Conservation (phyloP, 192 early-diverging fungal genomes). For the Coemansia sp. region DNA sequence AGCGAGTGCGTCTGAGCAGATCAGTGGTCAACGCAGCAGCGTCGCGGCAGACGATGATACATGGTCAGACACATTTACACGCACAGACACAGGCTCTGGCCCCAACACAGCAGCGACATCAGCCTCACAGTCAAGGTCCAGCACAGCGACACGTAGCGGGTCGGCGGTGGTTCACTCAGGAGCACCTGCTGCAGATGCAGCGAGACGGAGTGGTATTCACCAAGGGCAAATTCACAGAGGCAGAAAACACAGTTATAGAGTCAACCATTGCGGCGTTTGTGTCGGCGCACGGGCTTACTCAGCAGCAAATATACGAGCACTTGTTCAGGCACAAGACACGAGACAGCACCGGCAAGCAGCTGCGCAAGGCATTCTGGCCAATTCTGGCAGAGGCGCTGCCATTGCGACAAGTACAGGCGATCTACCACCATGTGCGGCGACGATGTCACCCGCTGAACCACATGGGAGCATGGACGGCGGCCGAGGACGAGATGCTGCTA, state of each 20-base stretch:
- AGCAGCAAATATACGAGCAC: constrained; percentile 37
- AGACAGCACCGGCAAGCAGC: constrained; percentile 23
- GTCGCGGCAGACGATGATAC: constrained; percentile 5
- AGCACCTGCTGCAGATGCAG: constrained; percentile 43
- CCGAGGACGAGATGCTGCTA: constrained; percentile 38
- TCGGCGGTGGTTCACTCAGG: constrained; percentile 46
- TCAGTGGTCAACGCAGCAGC: constrained; percentile 7
- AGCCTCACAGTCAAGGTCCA: background rate
- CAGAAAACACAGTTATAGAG: constrained; percentile 43
- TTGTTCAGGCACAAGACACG: constrained; percentile 34
- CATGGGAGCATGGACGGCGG: constrained; percentile 47
- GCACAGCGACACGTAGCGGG: background rate
- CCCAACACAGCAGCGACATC: background rate
- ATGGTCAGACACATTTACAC: background rate
- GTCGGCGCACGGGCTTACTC: constrained; percentile 24
- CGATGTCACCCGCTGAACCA: constrained; percentile 53
- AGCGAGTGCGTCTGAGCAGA: constrained; percentile 35
- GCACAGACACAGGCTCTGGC: background rate
- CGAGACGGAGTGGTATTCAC: constrained; percentile 43
- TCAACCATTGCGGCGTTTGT: constrained; percentile 24
- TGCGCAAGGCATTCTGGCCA: constrained; percentile 48
- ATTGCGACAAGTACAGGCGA: constrained; percentile 45
- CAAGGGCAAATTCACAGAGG: constrained; percentile 54
- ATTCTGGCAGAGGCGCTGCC: constrained; percentile 47
- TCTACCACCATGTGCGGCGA: constrained; percentile 53